Percentiles rank a stretch among this genome's conserved stretches.
Evolutionary conservation across 441 rosid genomes (phyloP).

Genomic region (Iberis amara): DNA sequence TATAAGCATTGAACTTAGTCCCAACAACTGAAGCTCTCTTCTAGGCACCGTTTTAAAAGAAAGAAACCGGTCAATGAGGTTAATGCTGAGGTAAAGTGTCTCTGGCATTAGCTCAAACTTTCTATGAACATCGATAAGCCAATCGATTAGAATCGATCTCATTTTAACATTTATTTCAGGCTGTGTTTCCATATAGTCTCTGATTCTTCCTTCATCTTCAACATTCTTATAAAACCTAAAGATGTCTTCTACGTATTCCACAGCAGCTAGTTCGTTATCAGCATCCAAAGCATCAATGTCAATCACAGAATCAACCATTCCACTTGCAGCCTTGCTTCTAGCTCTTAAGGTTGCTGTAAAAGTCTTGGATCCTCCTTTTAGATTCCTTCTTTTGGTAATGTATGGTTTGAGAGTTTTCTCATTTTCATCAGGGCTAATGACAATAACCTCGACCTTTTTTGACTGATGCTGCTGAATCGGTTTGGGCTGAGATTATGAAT

Average conservation of each 20-base stretch:
- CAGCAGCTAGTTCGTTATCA: slow-evolving; percentile 40
- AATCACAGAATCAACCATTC: slow-evolving; percentile 23
- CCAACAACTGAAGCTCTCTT: slow-evolving; percentile 84
- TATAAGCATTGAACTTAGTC: slow-evolving; percentile 72
- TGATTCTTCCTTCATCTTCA: slow-evolving; percentile 37
- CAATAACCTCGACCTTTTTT: slow-evolving; percentile 26
- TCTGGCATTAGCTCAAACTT: slow-evolving; percentile 77
- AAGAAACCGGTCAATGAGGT: slow-evolving; percentile 75
- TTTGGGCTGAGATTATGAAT: too few species aligned
- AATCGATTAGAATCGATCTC: slow-evolving; percentile 88
- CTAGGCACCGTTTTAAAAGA: slow-evolving; percentile 52
- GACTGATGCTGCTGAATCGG: slow-evolving; percentile 25
- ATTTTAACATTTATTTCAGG: slow-evolving; percentile 65
- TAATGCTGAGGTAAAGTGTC: slow-evolving; percentile 76
- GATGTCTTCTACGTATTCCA: slow-evolving; percentile 51
- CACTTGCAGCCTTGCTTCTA: slow-evolving; percentile 44
- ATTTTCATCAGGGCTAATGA: slow-evolving; percentile 34
- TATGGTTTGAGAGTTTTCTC: slow-evolving; percentile 27
- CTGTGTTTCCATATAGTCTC: slow-evolving; percentile 63
- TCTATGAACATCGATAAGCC: slow-evolving; percentile 94
- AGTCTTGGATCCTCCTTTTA: slow-evolving; percentile 32
- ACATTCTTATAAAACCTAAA: slow-evolving; percentile 41
- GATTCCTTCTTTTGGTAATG: slow-evolving; percentile 28
- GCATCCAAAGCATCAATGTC: slow-evolving; percentile 43
- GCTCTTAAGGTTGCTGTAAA: slow-evolving; percentile 44